Conservation (phyloP, 2,329 filamentous ascomycete genomes). For the Aspergillus tanneri region DNA sequence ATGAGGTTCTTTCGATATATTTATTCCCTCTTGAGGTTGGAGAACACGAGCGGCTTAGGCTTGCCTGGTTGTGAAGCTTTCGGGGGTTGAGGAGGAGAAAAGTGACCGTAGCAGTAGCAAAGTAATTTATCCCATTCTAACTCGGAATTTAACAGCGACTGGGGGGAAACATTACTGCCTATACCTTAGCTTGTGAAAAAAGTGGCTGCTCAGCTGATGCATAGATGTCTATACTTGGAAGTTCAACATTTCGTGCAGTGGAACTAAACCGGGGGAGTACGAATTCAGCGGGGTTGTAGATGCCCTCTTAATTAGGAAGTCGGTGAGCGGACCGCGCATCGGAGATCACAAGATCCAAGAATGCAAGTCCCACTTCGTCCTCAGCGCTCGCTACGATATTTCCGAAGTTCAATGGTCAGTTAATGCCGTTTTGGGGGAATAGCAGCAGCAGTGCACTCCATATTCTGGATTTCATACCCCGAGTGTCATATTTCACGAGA, state of each 20-base stretch:
- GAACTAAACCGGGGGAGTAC: conserved; percentile 22
- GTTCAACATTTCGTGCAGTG: conserved; percentile 5
- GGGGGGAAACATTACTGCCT: not conserved
- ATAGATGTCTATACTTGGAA: not conserved
- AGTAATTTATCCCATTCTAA: not conserved
- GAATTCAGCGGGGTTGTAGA: conserved; percentile 28
- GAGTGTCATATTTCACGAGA: too few species aligned
- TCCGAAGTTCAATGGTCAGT: too few species aligned
- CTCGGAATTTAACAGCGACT: not conserved
- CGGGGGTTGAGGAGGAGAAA: not conserved
- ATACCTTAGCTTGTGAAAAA: not conserved
- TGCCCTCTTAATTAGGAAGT: conserved; percentile 31
- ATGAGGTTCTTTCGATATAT: not conserved
- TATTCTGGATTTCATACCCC: too few species aligned
- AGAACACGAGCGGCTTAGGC: not conserved
- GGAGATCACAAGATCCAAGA: too few species aligned
- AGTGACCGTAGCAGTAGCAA: not conserved
- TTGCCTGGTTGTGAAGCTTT: not conserved
- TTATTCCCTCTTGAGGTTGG: not conserved
- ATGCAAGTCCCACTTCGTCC: too few species aligned
- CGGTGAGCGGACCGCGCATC: conserved; percentile 29
- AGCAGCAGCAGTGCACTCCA: too few species aligned
- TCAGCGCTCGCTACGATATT: too few species aligned
- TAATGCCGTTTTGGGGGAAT: too few species aligned
- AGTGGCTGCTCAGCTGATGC: not conserved